Base-by-base conservation (phyloP, 75 land plant species). In the Pinus tabuliformis region DNA sequence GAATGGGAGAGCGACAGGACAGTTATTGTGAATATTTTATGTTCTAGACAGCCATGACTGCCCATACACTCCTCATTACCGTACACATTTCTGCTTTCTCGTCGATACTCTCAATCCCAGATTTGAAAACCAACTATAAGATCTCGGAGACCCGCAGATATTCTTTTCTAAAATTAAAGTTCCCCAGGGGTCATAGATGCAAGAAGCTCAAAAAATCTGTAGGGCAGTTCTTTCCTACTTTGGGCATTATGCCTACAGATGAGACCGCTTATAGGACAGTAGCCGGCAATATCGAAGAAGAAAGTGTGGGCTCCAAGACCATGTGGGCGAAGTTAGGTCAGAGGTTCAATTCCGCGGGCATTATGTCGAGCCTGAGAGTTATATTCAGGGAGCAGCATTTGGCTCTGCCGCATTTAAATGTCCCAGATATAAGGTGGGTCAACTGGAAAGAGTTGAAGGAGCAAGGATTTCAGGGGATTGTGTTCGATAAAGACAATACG, bases 401-500 rank as follows among this genome's bases (percentile, higher is more conserved):
- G 74, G 88, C 87, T 5, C 70, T 95, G 8, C 98, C 98, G 3
- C 91, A 92, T 77, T 76, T 89, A 9, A 24, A 64, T 4, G 98
- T 95, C 62, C 84, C 84, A 6, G 98, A 95, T 70, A 84, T 95
- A 64, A 74, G 95, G 76, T 86, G 77, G 81, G 84, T 96, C 77
- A 89, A 97, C 70, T 97, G 99, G 99, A 83, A 56, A 28, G 93
- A 88, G 65, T 77, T 97, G 28, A 75, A 68, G 58, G 72, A 80
- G 3, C 78, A 79, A 45, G 99, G 99, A 1, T 94, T 97, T 66
- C 73, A 83, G 49, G 99, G 98, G 13, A 92, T 97, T 57, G 93
- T 97, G 54, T 95, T 97, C 83, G 99, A 97, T 78, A 97, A 97
- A 77, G 99, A 97, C 76, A 97, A 97, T 66, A 97, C 99, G 11